Percentiles rank a stretch among this genome's conserved stretches.
Conservation (phyloP, 208 protist species). For the Lotmaria passim region DNA sequence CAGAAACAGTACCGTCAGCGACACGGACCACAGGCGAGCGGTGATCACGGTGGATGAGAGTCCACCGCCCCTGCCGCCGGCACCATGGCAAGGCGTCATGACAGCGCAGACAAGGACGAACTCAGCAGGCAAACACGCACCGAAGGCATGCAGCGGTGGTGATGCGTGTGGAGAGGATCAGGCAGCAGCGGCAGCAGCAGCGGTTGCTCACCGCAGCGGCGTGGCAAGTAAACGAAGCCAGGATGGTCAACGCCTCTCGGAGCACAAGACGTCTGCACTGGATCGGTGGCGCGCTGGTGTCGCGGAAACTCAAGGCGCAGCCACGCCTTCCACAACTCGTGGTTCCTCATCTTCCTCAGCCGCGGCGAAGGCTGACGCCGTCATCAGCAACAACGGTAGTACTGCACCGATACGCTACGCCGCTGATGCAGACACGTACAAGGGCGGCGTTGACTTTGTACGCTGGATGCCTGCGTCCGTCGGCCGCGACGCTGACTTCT, state of each 20-base stretch:
- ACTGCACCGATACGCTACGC: background rate
- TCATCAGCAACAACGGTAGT: background rate
- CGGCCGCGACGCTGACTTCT: slow-evolving; percentile 1
- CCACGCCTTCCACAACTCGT: background rate
- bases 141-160: background rate
- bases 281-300: slow-evolving; percentile 12
- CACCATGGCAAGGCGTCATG: background rate
- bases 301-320: background rate
- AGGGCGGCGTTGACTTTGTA: slow-evolving; percentile 26
- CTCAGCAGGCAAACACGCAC: background rate
- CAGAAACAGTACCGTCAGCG: background rate
- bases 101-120: background rate
- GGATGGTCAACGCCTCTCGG: too few species aligned
- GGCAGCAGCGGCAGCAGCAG: background rate
- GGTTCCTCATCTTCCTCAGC: background rate
- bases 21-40: too few species aligned
- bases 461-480: slow-evolving; percentile 23
- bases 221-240: too few species aligned
- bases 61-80: slow-evolving; percentile 26
- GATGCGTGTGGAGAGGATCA: too few species aligned
- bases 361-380: background rate
- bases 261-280: slow-evolving; percentile 1
- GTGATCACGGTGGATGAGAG: background rate
- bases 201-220: too few species aligned
- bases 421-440: background rate